phyloP scores from a whole-genome alignment of 2,329 filamentous ascomycete species.

The Akanthomyces dipterigenus region DNA sequence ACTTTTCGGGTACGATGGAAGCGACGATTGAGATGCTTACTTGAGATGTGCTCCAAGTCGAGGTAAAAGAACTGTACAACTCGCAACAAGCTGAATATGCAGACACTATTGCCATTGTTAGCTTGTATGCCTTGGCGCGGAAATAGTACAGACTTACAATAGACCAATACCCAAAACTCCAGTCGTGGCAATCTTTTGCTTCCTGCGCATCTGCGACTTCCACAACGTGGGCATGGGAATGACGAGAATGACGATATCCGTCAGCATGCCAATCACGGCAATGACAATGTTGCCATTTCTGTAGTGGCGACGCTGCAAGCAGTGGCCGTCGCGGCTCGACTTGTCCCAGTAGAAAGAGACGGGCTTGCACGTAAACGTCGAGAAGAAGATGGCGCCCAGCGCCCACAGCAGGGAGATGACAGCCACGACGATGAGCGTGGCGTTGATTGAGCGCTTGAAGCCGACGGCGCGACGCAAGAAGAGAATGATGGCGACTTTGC shows the following conservation, averaged over 20 bases:
- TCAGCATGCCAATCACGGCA: neutral
- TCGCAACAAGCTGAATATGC: constrained; percentile 6
- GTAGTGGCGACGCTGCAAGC: neutral
- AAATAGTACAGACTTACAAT: neutral
- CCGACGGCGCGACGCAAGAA: constrained; percentile 8
- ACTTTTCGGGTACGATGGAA: neutral
- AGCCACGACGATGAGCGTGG: neutral
- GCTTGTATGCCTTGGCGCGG: neutral
- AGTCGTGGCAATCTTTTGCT: constrained; percentile 10
- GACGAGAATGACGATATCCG: constrained; percentile 4
- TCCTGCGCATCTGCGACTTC: constrained; percentile 1
- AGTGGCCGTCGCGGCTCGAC: constrained; percentile 3
- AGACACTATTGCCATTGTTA: constrained; percentile 7
- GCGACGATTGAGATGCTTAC: neutral
- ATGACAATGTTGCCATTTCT: constrained; percentile 1
- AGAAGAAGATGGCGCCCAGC: constrained; percentile 1
- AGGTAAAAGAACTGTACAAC: constrained; percentile 9
- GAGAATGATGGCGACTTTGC: constrained; percentile 11
- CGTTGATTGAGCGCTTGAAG: constrained; percentile 3
- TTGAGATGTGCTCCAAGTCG: constrained; percentile 7
- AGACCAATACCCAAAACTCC: constrained; percentile 10
- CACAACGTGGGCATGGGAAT: constrained; percentile 10
- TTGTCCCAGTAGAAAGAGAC: constrained; percentile 12
- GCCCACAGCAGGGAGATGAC: neutral
- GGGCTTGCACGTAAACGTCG: constrained; percentile 9